Evolutionary conservation across 2,329 filamentous ascomycete species (phyloP), one percentile per base, ranked within the genome.

Genomic region (Tolypocladium amazonense): DNA sequence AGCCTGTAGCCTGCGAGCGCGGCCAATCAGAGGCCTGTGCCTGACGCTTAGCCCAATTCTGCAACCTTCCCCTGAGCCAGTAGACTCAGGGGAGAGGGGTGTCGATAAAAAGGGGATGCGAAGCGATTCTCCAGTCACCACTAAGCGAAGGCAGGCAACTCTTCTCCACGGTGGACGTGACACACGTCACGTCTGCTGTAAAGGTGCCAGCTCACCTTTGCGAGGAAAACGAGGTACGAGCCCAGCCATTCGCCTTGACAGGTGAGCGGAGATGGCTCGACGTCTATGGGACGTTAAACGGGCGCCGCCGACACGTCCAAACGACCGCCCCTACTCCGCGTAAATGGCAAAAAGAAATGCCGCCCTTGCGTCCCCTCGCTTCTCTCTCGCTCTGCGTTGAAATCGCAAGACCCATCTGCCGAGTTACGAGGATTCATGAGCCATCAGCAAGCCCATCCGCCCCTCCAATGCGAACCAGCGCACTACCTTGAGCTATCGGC

Each of bases 21-120:
- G 52, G 54, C 76, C 75, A 78, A 78, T 77, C 62, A 69, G n/a
- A 65, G 38, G 23, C 39, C 63, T 69, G 74, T 76, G 62, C 73
- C 73, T 77, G 73, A 63, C 67, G 68, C 75, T 74, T 73, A 66
- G 58, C 72, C 68, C 7, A 57, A 62, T 65, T 6, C n/a, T 50
- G 15, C 23, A 45, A 27, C 60, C n/a, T 23, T 57, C 41, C 56
- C 56, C 41, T 57, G 56, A 57, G 56, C 56, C 35, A 57, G 2
- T 27, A 33, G 9, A 53, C 50, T 35, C 30, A 35, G 50, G 30
- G 27, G 50, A 53, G 50, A 53, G 50, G 50, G 50, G 50, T 53
- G 50, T 53, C 50, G 27, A n/a, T 53, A 53, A 35, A 35, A 35
- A 6, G 33, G 33, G 33, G 33, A 35, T 9, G 33, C 33, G 33